phyloP scores from a whole-genome alignment of 1,139 yeast genomes.

The Scheffersomyces cryptocercus region DNA sequence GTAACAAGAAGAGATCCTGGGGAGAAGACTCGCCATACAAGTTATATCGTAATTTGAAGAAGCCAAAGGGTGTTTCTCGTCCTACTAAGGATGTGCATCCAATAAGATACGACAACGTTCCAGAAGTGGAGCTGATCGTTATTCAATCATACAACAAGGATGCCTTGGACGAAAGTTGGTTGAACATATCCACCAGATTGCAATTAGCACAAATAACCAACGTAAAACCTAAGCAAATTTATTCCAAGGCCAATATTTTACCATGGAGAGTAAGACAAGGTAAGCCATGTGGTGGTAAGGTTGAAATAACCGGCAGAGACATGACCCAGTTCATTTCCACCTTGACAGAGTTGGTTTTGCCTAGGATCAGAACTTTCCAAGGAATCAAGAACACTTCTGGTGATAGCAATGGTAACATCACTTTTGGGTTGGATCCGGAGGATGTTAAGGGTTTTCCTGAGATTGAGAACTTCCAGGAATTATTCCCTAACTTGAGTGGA shows the following conservation, averaged over 20 bases:
- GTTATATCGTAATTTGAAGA: slow-evolving; percentile 69
- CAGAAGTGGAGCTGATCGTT: slow-evolving; percentile 63
- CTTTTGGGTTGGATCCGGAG: slow-evolving; percentile 80
- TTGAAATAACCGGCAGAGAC: slow-evolving; percentile 73
- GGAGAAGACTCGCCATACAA: slow-evolving; percentile 89
- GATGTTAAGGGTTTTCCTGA: slow-evolving; percentile 89
- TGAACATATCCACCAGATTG: slow-evolving; percentile 74
- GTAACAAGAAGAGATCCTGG: slow-evolving; percentile 82
- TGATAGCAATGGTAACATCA: slow-evolving; percentile 80
- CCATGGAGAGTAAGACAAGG: slow-evolving; percentile 89
- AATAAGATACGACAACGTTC: slow-evolving; percentile 66
- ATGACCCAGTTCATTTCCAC: slow-evolving; percentile 87
- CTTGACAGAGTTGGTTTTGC: slow-evolving; percentile 86
- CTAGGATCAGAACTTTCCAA: slow-evolving; percentile 84
- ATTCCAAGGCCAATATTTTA: slow-evolving; percentile 77
- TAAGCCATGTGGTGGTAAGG: slow-evolving; percentile 89
- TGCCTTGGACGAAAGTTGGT: slow-evolving; percentile 71
- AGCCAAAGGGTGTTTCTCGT: slow-evolving; percentile 65
- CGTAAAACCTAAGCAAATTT: slow-evolving; percentile 72
- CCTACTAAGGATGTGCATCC: slow-evolving; percentile 75
- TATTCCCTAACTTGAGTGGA: slow-evolving; percentile 87
- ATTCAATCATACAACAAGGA: slow-evolving; percentile 78
- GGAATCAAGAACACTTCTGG: slow-evolving; percentile 81
- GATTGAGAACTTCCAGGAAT: slow-evolving; percentile 85
- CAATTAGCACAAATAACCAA: slow-evolving; percentile 94